phyloP scores from a whole-genome alignment of 2,329 filamentous ascomycete genomes.

The Hypocreales sp. region DNA sequence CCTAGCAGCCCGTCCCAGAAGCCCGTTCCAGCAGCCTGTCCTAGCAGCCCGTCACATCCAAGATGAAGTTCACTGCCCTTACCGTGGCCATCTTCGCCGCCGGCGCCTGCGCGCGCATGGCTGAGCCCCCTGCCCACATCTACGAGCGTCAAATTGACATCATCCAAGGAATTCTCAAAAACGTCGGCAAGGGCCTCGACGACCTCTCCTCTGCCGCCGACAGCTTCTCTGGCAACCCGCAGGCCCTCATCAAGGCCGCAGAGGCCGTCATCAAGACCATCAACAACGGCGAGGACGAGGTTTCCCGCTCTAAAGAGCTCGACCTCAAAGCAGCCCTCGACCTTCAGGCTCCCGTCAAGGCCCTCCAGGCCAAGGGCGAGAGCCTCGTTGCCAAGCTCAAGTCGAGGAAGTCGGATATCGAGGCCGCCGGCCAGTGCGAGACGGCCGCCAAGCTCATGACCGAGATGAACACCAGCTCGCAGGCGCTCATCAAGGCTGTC shows the following conservation, averaged over 20 bases:
- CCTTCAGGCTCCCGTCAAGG: constrained; percentile 5
- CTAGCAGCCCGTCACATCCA: too few relatives aligned
- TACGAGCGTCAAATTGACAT: constrained; percentile 4
- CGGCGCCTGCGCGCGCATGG: constrained; percentile 3
- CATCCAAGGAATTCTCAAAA: constrained; percentile 4
- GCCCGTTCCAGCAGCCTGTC: too few relatives aligned
- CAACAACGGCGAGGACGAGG: constrained; percentile 6
- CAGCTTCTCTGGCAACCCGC: constrained; percentile 9
- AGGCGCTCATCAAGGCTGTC: constrained; percentile 13
- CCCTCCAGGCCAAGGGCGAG: constrained; percentile 11
- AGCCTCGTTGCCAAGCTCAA: constrained; percentile 10
- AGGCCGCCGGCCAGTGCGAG: constrained; percentile 13
- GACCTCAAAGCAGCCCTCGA: constrained; percentile 6
- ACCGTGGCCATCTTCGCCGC: constrained; percentile 4
- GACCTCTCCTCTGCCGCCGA: constrained; percentile 8
- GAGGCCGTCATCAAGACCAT: constrained; percentile 7
- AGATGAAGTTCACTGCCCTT: constrained; percentile 8
- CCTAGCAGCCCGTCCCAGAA: too few relatives aligned
- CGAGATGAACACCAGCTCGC: constrained; percentile 9
- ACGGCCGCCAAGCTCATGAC: constrained; percentile 9
- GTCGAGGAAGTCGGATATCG: constrained; percentile 10
- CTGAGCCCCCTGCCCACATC: constrained; percentile 1
- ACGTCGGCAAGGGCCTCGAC: constrained; percentile 5
- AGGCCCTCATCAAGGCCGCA: constrained; percentile 7
- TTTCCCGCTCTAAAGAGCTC: constrained; percentile 5